A percentile compares a stretch with the other conserved stretches of the same genome.
Conservation (phyloP, 139 green algal genomes). For the Spirogloea muscicola region DNA sequence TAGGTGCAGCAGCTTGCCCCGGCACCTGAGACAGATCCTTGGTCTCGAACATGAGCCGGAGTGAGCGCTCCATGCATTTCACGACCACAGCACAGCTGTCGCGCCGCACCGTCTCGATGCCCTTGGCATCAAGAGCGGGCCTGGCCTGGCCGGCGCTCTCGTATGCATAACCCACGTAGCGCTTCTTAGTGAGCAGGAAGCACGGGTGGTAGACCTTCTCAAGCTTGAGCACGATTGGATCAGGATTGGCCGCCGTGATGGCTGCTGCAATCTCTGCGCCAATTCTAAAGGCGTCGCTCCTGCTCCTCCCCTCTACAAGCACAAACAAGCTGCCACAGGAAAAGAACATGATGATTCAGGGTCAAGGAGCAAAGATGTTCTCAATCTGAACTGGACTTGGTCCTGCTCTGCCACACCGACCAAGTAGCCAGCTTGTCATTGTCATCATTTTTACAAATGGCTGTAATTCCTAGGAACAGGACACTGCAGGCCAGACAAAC, state of each 20-base stretch:
- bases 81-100: conserved; percentile 84
- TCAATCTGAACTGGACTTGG: too few species aligned
- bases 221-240: conserved; percentile 85
- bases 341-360: too few species aligned
- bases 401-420: too few species aligned
- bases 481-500: neutral
- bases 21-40: conserved; percentile 55
- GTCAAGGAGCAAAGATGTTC: too few species aligned
- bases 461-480: neutral
- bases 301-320: conserved; percentile 63
- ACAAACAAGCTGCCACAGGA: conserved; percentile 79
- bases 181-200: conserved; percentile 95
- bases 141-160: conserved; percentile 65
- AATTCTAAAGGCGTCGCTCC: conserved; percentile 74
- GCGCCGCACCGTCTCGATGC: conserved; percentile 91
- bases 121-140: conserved; percentile 77
- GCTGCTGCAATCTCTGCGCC: conserved; percentile 79
- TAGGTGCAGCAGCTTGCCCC: too few species aligned
- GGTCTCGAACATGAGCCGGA: conserved; percentile 79
- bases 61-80: conserved; percentile 78
- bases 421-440: neutral
- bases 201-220: conserved; percentile 96
- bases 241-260: conserved; percentile 82
- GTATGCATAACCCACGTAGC: conserved; percentile 90
- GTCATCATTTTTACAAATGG: neutral